Evolutionary conservation across 148 eudicot species (phyloP).

Genomic region (Oxyria digyna): DNA sequence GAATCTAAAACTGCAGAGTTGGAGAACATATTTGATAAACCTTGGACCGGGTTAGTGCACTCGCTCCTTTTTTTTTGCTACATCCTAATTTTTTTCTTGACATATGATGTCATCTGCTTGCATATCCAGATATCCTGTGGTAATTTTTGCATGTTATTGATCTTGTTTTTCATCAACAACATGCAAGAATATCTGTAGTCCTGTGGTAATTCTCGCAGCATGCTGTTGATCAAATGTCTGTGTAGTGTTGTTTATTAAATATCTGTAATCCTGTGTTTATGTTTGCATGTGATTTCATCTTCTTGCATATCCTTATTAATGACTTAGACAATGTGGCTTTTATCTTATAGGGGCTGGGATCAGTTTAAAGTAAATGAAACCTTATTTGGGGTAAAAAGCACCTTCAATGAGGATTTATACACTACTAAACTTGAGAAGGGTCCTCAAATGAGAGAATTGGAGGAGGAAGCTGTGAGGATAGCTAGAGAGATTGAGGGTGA

Average conservation of each 20-base stretch:
- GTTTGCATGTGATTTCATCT: too few relatives aligned
- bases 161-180: too few relatives aligned
- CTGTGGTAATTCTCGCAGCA: too few relatives aligned
- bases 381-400: slow-evolving; percentile 90
- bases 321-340: not conserved
- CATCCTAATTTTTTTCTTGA: not conserved
- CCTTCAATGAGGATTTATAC: slow-evolving; percentile 92
- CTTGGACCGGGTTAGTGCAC: slow-evolving; percentile 61
- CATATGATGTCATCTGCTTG: too few relatives aligned
- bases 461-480: slow-evolving; percentile 70
- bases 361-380: slow-evolving; percentile 88
- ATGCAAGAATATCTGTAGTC: not conserved
- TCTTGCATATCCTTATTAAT: too few relatives aligned
- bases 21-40: slow-evolving; percentile 66
- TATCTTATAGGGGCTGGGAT: slow-evolving; percentile 65
- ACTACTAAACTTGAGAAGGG: slow-evolving; percentile 95
- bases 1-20: slow-evolving; percentile 56
- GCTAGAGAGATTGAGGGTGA: slow-evolving; percentile 98
- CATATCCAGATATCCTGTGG: too few relatives aligned
- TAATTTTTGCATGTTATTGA: not conserved
- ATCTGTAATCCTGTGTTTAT: not conserved
- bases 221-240: too few relatives aligned
- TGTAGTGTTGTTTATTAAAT: not conserved
- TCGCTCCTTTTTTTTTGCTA: slow-evolving; percentile 7
- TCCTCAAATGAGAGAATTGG: slow-evolving; percentile 74